These are phyloP conservation scores for Lichtheimia corymbifera DNA, from an alignment of 371 early-diverging fungal species.

Conservation along the genomic window DNA sequence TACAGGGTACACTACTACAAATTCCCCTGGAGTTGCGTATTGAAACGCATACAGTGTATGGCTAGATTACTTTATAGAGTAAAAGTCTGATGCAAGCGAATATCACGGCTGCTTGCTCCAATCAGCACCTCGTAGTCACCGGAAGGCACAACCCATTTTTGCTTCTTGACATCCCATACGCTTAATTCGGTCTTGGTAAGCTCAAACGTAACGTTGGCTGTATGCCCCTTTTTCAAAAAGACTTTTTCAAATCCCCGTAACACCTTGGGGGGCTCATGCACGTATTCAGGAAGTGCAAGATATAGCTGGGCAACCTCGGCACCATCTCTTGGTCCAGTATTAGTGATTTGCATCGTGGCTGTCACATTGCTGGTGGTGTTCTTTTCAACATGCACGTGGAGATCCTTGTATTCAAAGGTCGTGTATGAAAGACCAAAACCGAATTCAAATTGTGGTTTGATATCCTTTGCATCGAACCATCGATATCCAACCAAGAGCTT, in stretches of 20 bases:
- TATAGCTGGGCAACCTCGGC: slow-evolving; percentile 55
- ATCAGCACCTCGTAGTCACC: slow-evolving; percentile 39
- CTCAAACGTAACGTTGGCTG: slow-evolving; percentile 25
- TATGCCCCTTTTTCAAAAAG: slow-evolving; percentile 18
- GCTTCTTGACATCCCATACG: slow-evolving; percentile 31
- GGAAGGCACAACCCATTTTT: slow-evolving; percentile 29
- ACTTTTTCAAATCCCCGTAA: slow-evolving; percentile 50
- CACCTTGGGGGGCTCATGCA: slow-evolving; percentile 41
- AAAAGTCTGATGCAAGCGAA: slow-evolving; percentile 24
- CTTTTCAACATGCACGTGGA: neutral
- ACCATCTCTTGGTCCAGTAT: slow-evolving; percentile 48
- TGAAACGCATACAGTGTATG: too few species aligned
- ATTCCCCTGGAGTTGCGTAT: too few species aligned
- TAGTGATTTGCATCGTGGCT: slow-evolving; percentile 33
- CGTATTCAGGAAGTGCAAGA: slow-evolving; percentile 36
- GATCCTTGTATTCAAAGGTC: slow-evolving; percentile 37
- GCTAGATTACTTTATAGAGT: slow-evolving; percentile 3
- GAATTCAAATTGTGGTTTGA: slow-evolving; percentile 51
- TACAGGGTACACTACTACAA: too few species aligned
- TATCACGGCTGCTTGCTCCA: slow-evolving; percentile 49
- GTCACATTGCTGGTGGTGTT: neutral
- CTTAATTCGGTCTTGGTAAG: slow-evolving; percentile 26
- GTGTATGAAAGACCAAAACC: slow-evolving; percentile 63
- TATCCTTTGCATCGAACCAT: slow-evolving; percentile 41
- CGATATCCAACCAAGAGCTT: slow-evolving; percentile 53